Conservation (phyloP, 768 basidiomycete species). For the Heimioporus sp. region DNA sequence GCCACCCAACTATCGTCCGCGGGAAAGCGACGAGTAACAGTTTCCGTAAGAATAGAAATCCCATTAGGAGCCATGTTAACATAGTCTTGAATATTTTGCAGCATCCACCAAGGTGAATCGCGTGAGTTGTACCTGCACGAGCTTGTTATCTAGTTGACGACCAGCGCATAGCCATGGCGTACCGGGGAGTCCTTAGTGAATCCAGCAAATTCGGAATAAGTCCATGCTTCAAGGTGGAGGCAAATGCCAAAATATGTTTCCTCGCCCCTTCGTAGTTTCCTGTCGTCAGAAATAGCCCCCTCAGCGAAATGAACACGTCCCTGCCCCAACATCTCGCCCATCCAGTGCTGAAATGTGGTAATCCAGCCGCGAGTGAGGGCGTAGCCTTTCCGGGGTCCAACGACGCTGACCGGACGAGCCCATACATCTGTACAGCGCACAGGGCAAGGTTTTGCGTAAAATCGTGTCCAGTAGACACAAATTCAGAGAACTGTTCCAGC, state of each 20-base stretch:
- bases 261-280: slow-evolving; percentile 85
- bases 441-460: slow-evolving; percentile 92
- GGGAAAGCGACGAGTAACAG: slow-evolving; percentile 92
- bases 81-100: slow-evolving; percentile 98
- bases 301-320: slow-evolving; percentile 89
- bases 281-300: slow-evolving; percentile 91
- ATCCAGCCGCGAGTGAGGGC: slow-evolving; percentile 88
- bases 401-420: slow-evolving; percentile 86
- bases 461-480: slow-evolving; percentile 77
- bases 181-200: slow-evolving; percentile 83
- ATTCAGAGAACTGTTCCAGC: slow-evolving; percentile 86
- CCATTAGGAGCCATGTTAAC: slow-evolving; percentile 82
- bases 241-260: slow-evolving; percentile 90
- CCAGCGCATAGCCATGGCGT: slow-evolving; percentile 16
- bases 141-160: not conserved
- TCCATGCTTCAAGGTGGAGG: slow-evolving; percentile 91
- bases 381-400: slow-evolving; percentile 68
- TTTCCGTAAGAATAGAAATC: slow-evolving; percentile 70
- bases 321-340: slow-evolving; percentile 99
- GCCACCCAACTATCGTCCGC: slow-evolving; percentile 90
- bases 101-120: slow-evolving; percentile 99
- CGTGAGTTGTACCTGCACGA: slow-evolving; percentile 82
- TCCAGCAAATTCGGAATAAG: slow-evolving; percentile 95
- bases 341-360: slow-evolving; percentile 89
- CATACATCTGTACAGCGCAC: slow-evolving; percentile 87